A percentile compares a stretch with the other conserved stretches of the same genome.
These are phyloP conservation scores for Bromus sterilis DNA, from an alignment of 176 grass and related monocot genomes.

Conservation along the genomic window DNA sequence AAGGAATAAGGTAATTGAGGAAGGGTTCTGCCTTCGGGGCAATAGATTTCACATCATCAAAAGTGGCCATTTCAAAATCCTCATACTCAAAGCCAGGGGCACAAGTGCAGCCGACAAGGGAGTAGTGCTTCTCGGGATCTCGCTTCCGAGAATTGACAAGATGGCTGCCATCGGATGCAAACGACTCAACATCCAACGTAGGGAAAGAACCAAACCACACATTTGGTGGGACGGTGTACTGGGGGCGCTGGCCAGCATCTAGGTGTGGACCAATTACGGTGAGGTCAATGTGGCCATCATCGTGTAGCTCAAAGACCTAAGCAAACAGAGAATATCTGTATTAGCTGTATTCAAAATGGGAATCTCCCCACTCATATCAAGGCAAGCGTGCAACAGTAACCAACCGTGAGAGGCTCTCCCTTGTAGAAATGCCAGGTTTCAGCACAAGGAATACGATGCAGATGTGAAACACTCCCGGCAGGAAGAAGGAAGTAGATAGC, in stretches of 20 bases:
- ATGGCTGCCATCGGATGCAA: constrained; percentile 73
- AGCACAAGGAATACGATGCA: constrained; percentile 91
- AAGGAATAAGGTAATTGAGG: constrained; percentile 57
- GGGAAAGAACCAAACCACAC: constrained; percentile 97
- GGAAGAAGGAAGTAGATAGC: constrained; percentile 90
- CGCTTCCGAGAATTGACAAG: constrained; percentile 55
- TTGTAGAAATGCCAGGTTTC: constrained; percentile 98
- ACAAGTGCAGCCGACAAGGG: constrained; percentile 88
- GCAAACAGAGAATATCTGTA: background rate
- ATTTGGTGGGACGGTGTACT: constrained; percentile 85
- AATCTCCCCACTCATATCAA: background rate
- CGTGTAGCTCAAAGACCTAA: constrained; percentile 88
- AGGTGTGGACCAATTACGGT: constrained; percentile 76
- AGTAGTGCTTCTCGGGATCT: constrained; percentile 70
- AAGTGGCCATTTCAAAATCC: constrained; percentile 66
- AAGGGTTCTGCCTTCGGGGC: constrained; percentile 76
- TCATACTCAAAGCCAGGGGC: constrained; percentile 85
- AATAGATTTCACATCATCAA: constrained; percentile 50
- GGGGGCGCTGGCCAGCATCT: constrained; percentile 73
- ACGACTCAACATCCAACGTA: constrained; percentile 73
- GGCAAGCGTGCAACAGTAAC: background rate
- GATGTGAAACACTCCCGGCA: constrained; percentile 64
- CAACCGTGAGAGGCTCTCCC: constrained; percentile 96
- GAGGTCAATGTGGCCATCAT: constrained; percentile 79
- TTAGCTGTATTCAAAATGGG: background rate